Conservation (phyloP, 257 asterid genomes). For the Cordia subcordata region DNA sequence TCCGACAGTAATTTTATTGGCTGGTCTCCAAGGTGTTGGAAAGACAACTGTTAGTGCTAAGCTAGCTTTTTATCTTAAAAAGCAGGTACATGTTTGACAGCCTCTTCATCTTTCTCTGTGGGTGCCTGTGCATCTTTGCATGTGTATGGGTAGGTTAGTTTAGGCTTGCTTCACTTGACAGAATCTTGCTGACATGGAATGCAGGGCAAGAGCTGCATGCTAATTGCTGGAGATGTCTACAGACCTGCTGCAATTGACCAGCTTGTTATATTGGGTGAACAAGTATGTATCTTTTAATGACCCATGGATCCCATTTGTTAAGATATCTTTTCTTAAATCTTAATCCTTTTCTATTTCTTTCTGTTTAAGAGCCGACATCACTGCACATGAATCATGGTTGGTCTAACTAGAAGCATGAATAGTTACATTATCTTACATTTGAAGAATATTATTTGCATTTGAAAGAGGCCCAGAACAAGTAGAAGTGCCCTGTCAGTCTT, state of each 20-base stretch:
- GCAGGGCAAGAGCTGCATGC: slow-evolving; percentile 98
- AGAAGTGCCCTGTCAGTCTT: no score
- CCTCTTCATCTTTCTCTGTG: slow-evolving; percentile 10
- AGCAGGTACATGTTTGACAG: slow-evolving; percentile 54
- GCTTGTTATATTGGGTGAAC: slow-evolving; percentile 76
- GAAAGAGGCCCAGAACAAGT: no score
- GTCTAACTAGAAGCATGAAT: no score
- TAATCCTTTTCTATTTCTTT: no score
- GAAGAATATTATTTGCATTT: no score
- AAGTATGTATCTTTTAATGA: slow-evolving; percentile 18
- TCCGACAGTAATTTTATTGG: slow-evolving; percentile 87
- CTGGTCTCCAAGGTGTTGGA: slow-evolving; percentile 99
- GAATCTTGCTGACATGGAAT: slow-evolving; percentile 15
- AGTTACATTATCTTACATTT: no score
- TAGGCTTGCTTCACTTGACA: slow-evolving; percentile 18
- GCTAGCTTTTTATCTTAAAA: slow-evolving; percentile 88
- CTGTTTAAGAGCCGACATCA: no score
- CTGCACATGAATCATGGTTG: no score
- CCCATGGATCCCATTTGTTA: neutral
- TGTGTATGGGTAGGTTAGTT: neutral
- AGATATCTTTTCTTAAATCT: no score
- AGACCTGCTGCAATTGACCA: slow-evolving; percentile 99
- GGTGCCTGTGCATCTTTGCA: neutral
- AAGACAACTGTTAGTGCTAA: slow-evolving; percentile 98
- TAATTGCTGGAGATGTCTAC: slow-evolving; percentile 95